Evolutionary conservation across 441 rosid species (phyloP).

Genomic region (Aquilaria agallochum): DNA sequence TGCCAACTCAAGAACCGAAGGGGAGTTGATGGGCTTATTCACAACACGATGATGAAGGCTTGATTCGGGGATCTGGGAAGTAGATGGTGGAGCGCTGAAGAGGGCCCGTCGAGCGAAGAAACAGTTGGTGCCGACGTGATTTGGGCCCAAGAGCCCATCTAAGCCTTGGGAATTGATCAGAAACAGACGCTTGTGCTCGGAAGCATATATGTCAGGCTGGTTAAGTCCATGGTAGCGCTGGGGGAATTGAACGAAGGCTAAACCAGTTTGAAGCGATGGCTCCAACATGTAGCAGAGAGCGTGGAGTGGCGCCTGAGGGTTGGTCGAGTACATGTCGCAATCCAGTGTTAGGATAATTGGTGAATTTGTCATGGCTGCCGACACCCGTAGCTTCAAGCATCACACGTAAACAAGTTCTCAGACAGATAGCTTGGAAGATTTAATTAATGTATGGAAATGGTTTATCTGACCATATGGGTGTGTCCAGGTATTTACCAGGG

Average conservation of each 20-base stretch:
- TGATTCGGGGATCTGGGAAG: conserved; percentile 32
- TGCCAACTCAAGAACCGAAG: conserved; percentile 31
- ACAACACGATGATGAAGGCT: conserved; percentile 17
- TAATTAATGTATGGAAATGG: too few species aligned
- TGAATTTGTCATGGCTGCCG: conserved; percentile 61
- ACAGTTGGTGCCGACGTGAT: conserved; percentile 46
- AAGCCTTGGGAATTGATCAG: conserved; percentile 35
- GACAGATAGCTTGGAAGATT: too few species aligned
- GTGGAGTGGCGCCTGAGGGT: conserved; percentile 41
- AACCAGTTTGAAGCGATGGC: conserved; percentile 18
- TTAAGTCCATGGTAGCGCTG: conserved; percentile 48
- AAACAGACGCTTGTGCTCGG: conserved; percentile 28
- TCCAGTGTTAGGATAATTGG: conserved; percentile 59
- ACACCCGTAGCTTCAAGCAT: conserved; percentile 52
- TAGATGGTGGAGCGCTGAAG: conserved; percentile 34
- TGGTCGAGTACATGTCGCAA: conserved; percentile 77
- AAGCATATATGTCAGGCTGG: conserved; percentile 51
- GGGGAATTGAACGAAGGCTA: conserved; percentile 65
- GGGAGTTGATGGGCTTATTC: conserved; percentile 26
- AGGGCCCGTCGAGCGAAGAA: conserved; percentile 46
- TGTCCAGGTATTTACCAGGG: conserved; percentile 28
- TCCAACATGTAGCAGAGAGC: conserved; percentile 50
- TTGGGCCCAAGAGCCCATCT: conserved; percentile 45
- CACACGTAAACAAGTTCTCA: too few species aligned
- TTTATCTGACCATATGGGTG: too few species aligned